Percentiles rank a stretch among this genome's conserved stretches.
phyloP scores from a whole-genome alignment of 176 grass and related monocot genomes.

The Tuctoria greenei region DNA sequence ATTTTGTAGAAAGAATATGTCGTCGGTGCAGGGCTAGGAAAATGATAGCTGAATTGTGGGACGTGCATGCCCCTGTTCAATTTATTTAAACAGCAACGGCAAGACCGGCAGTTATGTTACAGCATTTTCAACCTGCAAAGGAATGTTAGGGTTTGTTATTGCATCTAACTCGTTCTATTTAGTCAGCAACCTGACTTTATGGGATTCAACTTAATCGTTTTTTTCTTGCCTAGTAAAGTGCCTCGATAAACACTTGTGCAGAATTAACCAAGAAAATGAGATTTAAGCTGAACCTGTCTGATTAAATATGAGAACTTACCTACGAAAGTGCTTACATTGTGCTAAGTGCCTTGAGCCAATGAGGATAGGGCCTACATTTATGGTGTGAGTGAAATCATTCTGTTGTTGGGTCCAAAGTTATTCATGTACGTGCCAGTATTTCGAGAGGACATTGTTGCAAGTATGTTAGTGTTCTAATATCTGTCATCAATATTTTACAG shows the following conservation, averaged over 20 bases:
- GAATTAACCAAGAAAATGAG: too few relatives aligned
- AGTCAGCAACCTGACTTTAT: not conserved
- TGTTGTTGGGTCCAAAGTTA: not conserved
- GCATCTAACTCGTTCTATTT: not conserved
- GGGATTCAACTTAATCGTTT: not conserved
- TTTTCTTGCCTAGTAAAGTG: not conserved
- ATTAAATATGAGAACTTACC: conserved; percentile 13
- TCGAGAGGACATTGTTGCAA: not conserved
- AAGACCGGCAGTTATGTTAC: not conserved
- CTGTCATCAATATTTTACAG: conserved; percentile 31
- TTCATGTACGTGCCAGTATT: not conserved
- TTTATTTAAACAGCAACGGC: conserved; percentile 3
- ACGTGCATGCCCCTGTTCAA: not conserved
- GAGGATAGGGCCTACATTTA: not conserved
- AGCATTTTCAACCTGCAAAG: not conserved
- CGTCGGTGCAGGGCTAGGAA: not conserved
- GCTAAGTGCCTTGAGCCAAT: not conserved
- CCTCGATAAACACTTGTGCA: not conserved
- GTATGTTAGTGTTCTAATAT: conserved; percentile 19
- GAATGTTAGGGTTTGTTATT: not conserved
- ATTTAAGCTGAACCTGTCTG: not conserved
- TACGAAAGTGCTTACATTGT: not conserved
- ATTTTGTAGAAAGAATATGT: not conserved
- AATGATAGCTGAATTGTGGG: not conserved
- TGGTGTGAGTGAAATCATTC: not conserved